These are phyloP conservation scores for Urtica urens DNA, from an alignment of 306 rosid species.

Conservation along the genomic window DNA sequence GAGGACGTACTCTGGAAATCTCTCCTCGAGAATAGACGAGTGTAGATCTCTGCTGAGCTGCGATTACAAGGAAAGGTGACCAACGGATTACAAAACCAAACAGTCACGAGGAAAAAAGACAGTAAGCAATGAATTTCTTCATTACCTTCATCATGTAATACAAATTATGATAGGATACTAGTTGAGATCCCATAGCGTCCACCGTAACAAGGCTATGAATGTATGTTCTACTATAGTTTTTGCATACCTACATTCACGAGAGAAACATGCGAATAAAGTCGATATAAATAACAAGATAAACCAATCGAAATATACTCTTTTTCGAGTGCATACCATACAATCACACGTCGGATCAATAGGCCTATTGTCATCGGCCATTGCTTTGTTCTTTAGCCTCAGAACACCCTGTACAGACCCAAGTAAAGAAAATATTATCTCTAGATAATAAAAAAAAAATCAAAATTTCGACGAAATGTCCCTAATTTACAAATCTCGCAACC, in stretches of 20 bases:
- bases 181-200: conserved; percentile 99
- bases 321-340: conserved; percentile 66
- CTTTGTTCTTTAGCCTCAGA: conserved; percentile 64
- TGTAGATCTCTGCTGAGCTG: conserved; percentile 91
- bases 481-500: neutral
- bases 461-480: too few species aligned
- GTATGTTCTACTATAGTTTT: conserved; percentile 83
- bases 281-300: conserved; percentile 4
- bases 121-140: neutral
- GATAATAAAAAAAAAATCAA: too few species aligned
- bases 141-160: conserved; percentile 83
- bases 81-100: too few species aligned
- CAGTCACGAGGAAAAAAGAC: neutral
- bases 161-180: conserved; percentile 83
- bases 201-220: conserved; percentile 89
- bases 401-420: conserved; percentile 54
- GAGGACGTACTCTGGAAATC: conserved; percentile 72
- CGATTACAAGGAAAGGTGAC: conserved; percentile 11
- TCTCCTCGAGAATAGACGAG: conserved; percentile 61
- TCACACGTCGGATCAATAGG: conserved; percentile 78
- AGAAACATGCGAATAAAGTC: conserved; percentile 17
- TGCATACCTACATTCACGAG: conserved; percentile 71
- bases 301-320: neutral
- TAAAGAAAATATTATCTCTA: too few species aligned
- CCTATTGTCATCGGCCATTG: conserved; percentile 85